Conservation (phyloP, 139 green algal species). For the Spirogloea muscicola region DNA sequence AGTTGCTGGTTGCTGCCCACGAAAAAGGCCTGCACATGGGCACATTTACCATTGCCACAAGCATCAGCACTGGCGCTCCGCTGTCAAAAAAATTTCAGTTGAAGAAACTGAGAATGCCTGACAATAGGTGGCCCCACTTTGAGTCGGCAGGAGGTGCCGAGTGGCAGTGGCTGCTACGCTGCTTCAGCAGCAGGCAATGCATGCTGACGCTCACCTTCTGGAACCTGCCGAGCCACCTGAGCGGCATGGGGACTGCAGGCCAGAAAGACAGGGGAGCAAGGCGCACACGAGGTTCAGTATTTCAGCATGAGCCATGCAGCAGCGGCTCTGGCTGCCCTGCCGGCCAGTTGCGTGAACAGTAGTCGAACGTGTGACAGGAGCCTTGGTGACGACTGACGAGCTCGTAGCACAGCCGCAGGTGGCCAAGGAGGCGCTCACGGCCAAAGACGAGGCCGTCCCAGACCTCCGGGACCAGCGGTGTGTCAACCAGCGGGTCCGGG, state of each 20-base stretch:
- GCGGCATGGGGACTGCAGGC: no score
- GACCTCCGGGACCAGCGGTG: not conserved
- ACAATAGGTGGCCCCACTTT: not conserved
- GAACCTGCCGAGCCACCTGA: no score
- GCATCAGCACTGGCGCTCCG: no score
- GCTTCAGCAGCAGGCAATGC: no score
- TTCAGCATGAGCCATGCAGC: no score
- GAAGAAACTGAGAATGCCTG: slow-evolving; percentile 4
- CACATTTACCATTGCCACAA: not conserved
- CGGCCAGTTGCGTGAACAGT: not conserved
- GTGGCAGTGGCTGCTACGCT: no score
- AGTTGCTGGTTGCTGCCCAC: not conserved
- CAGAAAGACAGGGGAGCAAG: not conserved
- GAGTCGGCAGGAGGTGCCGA: not conserved
- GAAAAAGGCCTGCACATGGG: not conserved
- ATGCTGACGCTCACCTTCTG: no score
- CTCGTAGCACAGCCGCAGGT: no score
- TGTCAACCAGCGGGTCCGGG: not conserved
- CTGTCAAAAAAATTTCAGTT: slow-evolving; percentile 10
- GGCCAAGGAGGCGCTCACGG: not conserved
- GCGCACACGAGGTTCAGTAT: not conserved
- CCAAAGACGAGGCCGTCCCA: slow-evolving; percentile 23
- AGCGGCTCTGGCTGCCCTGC: not conserved
- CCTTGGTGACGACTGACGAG: no score
- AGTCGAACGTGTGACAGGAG: not conserved